Conservation (phyloP, 768 basidiomycete species). For the Bullera alba region DNA sequence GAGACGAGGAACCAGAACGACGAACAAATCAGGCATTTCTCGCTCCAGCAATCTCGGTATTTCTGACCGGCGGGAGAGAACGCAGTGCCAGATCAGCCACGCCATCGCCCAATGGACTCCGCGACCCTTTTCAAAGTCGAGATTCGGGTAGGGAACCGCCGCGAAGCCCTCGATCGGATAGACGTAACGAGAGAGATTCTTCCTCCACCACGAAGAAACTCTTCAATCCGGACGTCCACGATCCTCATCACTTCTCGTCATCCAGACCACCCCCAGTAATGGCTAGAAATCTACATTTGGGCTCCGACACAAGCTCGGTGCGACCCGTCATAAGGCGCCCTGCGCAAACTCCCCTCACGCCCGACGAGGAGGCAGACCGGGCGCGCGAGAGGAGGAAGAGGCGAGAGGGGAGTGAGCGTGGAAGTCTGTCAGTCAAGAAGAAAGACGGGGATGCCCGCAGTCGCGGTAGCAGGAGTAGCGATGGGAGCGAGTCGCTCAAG, state of each 20-base stretch:
- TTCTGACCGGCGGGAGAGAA: no score
- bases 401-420: conserved; percentile 45
- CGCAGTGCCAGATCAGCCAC: no score
- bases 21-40: not conserved
- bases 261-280: conserved; percentile 18
- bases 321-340: conserved; percentile 9
- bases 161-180: no score
- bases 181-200: no score
- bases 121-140: no score
- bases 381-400: conserved; percentile 41
- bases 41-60: not conserved
- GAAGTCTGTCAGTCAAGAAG: conserved; percentile 22
- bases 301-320: not conserved
- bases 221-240: conserved; percentile 75
- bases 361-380: conserved; percentile 40
- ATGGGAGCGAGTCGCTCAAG: conserved; percentile 45
- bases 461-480: conserved; percentile 7
- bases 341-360: conserved; percentile 12
- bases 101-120: no score
- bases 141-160: no score
- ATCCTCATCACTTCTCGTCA: conserved; percentile 71
- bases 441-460: conserved; percentile 2
- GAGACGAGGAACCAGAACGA: not conserved
- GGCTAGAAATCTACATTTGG: conserved; percentile 3
- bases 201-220: no score